phyloP scores from a whole-genome alignment of 108 stramenopile species.

The Mediolabrus comicus region DNA sequence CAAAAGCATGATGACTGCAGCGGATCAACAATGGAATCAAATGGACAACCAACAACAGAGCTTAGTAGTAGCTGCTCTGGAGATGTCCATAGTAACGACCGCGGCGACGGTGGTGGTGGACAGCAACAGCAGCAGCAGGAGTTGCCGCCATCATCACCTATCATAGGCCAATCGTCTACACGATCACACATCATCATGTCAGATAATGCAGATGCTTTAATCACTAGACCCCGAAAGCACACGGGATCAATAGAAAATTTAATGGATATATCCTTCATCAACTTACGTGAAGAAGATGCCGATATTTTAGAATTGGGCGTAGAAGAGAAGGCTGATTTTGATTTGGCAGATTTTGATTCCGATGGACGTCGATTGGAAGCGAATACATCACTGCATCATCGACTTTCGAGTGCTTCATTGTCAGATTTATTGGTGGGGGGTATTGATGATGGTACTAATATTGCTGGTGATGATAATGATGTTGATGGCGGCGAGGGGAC shows the following conservation, averaged over 20 bases:
- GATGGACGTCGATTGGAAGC: constrained; percentile 23
- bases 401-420: constrained; percentile 12
- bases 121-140: not conserved
- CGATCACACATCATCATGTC: not conserved
- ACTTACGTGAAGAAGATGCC: constrained; percentile 34
- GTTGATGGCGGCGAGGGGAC: not conserved
- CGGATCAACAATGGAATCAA: not conserved
- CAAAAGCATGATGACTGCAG: not conserved
- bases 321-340: constrained; percentile 26
- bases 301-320: constrained; percentile 47
- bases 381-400: not conserved
- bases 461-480: not conserved
- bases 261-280: not conserved
- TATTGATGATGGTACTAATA: not conserved
- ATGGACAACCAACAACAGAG: not conserved
- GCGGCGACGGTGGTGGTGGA: not conserved
- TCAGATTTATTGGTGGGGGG: not conserved
- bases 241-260: not conserved
- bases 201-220: not conserved
- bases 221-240: not conserved
- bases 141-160: too few species aligned
- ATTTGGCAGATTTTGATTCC: constrained; percentile 32
- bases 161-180: not conserved
- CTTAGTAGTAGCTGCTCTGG: not conserved
- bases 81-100: not conserved